Evolutionary conservation across 768 basidiomycete species (phyloP).

Genomic region (Auriscalpium vulgare): DNA sequence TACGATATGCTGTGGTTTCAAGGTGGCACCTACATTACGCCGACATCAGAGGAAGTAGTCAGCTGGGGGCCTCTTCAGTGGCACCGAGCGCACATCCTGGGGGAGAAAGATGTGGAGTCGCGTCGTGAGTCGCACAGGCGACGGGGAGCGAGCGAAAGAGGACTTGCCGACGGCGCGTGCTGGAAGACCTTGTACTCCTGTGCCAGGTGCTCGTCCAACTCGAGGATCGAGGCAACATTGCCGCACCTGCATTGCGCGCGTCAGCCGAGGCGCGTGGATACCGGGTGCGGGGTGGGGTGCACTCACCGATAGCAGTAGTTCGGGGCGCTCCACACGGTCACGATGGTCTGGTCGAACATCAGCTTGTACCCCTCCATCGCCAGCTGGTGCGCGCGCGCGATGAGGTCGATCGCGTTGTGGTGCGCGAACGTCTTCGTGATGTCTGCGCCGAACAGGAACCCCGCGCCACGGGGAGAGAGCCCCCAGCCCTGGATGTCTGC

Average conservation of each 20-base stretch:
- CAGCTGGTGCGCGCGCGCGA: conserved; percentile 94
- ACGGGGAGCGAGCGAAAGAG: not conserved
- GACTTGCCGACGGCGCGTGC: conserved; percentile 76
- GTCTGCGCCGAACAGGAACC: conserved; percentile 90
- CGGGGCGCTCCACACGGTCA: conserved; percentile 97
- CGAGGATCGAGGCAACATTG: conserved; percentile 90
- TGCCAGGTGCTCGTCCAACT: conserved; percentile 85
- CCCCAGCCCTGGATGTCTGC: conserved; percentile 95
- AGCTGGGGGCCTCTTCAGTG: conserved; percentile 77
- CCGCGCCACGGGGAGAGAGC: conserved; percentile 94
- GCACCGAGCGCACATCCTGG: conserved; percentile 76
- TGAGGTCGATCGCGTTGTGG: conserved; percentile 87
- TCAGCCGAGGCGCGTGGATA: too few species aligned
- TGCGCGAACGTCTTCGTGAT: conserved; percentile 87
- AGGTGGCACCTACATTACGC: not conserved
- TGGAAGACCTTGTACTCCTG: conserved; percentile 96
- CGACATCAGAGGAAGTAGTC: conserved; percentile 67
- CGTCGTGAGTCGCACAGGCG: not conserved
- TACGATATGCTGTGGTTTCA: too few species aligned
- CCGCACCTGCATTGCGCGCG: conserved; percentile 58
- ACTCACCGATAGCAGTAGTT: conserved; percentile 96
- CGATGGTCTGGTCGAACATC: conserved; percentile 93
- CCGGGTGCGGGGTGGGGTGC: too few species aligned
- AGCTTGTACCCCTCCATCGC: conserved; percentile 97
- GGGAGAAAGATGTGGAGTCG: not conserved